These are phyloP conservation scores for Melastoma malabathricum DNA, from an alignment of 345 rosid genomes.

Conservation along the genomic window DNA sequence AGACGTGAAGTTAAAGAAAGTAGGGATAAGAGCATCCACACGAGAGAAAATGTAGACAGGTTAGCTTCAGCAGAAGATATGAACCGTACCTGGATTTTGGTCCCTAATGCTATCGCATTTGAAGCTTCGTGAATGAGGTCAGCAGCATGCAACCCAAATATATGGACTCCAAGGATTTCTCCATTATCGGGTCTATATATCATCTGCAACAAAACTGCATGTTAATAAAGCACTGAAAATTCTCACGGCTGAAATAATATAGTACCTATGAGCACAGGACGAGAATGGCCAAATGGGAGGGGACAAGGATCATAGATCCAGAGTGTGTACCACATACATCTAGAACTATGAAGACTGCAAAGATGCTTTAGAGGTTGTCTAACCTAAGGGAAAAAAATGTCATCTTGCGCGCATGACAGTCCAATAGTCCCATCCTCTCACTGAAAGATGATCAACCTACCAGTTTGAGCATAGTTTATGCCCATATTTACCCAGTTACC, in stretches of 20 bases:
- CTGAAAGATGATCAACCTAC: too few relatives aligned
- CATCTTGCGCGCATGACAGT: too few relatives aligned
- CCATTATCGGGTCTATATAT: slow-evolving; percentile 95
- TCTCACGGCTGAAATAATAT: neutral
- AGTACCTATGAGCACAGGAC: neutral
- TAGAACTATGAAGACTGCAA: too few relatives aligned
- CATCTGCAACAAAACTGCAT: slow-evolving; percentile 35
- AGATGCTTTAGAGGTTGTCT: neutral
- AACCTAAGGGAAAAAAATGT: neutral
- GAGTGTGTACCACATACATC: too few relatives aligned
- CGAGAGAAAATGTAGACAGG: neutral
- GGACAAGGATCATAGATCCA: too few relatives aligned
- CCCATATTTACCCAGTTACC: too few relatives aligned
- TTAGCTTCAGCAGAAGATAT: neutral
- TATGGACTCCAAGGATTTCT: slow-evolving; percentile 95
- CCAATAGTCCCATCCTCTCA: too few relatives aligned
- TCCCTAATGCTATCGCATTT: slow-evolving; percentile 87
- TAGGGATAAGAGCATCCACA: neutral
- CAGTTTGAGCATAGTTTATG: too few relatives aligned
- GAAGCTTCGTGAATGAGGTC: slow-evolving; percentile 99
- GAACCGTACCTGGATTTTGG: slow-evolving; percentile 51
- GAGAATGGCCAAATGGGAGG: neutral
- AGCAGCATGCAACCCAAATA: slow-evolving; percentile 94
- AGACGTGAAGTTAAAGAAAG: neutral
- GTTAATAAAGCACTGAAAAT: neutral